phyloP scores from a whole-genome alignment of 2,329 filamentous ascomycete species.

The Venturia carpophila region DNA sequence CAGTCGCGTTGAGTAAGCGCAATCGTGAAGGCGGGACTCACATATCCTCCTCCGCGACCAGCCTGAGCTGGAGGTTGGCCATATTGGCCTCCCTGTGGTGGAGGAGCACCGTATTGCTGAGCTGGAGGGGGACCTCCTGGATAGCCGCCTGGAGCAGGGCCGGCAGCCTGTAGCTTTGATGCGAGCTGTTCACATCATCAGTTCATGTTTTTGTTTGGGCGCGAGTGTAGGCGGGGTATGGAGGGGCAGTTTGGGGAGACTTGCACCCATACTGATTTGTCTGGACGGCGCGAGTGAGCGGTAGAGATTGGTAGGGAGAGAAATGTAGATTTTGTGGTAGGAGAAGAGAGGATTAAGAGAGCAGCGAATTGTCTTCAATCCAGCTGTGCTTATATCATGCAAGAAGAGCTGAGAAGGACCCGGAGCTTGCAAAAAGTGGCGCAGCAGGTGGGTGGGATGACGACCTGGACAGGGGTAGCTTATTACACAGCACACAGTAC shows the following conservation, averaged over 20 bases:
- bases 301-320: slow-evolving; percentile 1
- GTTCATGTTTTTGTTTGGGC: neutral
- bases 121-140: slow-evolving; percentile 14
- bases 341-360: too few relatives aligned
- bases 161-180: slow-evolving; percentile 18
- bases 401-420: neutral
- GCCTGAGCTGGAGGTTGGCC: slow-evolving; percentile 10
- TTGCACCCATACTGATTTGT: slow-evolving; percentile 4
- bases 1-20: neutral
- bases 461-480: neutral
- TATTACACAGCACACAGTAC: neutral
- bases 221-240: neutral
- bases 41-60: slow-evolving; percentile 13
- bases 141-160: slow-evolving; percentile 17
- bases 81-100: slow-evolving; percentile 10
- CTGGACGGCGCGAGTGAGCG: neutral
- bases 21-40: slow-evolving; percentile 12
- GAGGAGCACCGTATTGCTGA: slow-evolving; percentile 13
- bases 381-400: slow-evolving; percentile 9
- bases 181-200: slow-evolving; percentile 13
- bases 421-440: neutral
- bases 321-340: neutral
- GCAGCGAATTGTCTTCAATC: neutral
- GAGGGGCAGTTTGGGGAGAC: neutral
- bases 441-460: neutral